Conservation (phyloP, 163 green algal genomes). For the Chlamydomonas reinhardtii region DNA sequence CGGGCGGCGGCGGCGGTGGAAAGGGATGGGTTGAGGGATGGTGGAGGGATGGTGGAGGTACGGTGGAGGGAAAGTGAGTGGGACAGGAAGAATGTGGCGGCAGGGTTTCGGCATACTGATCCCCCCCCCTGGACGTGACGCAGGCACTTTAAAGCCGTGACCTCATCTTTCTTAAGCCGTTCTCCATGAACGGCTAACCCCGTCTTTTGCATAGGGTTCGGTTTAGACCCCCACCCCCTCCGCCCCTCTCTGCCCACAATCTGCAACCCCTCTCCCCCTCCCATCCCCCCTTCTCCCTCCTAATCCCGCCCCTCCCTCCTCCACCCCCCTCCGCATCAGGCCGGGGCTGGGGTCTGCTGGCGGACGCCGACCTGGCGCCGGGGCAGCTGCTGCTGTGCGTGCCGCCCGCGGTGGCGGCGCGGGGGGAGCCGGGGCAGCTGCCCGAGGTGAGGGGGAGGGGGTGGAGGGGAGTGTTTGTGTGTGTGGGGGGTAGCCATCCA, state of each 20-base stretch:
- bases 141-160: too few relatives aligned
- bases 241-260: too few relatives aligned
- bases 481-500: too few relatives aligned
- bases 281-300: not conserved
- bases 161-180: too few relatives aligned
- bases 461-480: too few relatives aligned
- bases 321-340: not conserved
- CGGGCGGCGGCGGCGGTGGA: not conserved
- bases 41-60: not conserved
- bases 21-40: not conserved
- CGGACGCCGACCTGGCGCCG: not conserved
- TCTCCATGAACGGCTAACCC: too few relatives aligned
- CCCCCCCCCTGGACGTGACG: too few relatives aligned
- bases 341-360: conserved; percentile 19
- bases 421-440: not conserved
- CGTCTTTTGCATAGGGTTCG: too few relatives aligned
- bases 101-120: too few relatives aligned
- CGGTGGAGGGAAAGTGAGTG: not conserved
- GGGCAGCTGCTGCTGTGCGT: conserved; percentile 23
- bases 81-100: too few relatives aligned
- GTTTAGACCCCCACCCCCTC: too few relatives aligned
- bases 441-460: not conserved
- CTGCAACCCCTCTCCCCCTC: not conserved
- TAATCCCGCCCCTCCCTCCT: not conserved
- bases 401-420: not conserved